phyloP scores from a whole-genome alignment of 306 rosid species.

The Trifolium fragiferum region DNA sequence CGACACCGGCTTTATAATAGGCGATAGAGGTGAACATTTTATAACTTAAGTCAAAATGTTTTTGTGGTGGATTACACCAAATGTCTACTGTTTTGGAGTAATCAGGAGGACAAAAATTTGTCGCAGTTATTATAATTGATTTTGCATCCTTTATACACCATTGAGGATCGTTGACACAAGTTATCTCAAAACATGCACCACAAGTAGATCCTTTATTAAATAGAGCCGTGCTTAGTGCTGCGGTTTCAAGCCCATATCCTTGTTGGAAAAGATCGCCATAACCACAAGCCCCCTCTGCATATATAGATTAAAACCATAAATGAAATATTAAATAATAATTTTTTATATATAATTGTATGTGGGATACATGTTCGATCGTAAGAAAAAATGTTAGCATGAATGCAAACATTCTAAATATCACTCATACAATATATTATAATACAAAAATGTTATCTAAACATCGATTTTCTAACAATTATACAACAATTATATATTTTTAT shows the following conservation, averaged over 20 bases:
- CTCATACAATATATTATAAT: too few relatives aligned
- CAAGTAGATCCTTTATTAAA: conserved; percentile 59
- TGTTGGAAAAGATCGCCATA: conserved; percentile 66
- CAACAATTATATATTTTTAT: too few relatives aligned
- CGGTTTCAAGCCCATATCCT: conserved; percentile 71
- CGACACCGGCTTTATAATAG: conserved; percentile 51
- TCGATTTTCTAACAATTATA: too few relatives aligned
- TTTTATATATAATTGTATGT: too few relatives aligned
- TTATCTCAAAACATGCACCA: conserved; percentile 69
- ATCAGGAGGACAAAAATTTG: conserved; percentile 75
- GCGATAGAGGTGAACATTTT: conserved; percentile 67
- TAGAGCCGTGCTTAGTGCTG: conserved; percentile 68
- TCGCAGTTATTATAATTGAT: conserved; percentile 57
- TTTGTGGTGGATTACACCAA: conserved; percentile 81
- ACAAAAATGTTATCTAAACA: too few relatives aligned
- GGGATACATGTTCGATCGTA: too few relatives aligned
- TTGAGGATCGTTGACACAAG: conserved; percentile 50
- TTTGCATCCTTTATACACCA: conserved; percentile 56
- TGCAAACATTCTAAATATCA: background rate
- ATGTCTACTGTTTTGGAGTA: conserved; percentile 5
- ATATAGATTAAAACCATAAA: background rate
- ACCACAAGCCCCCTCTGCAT: conserved; percentile 79
- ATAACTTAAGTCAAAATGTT: conserved; percentile 69
- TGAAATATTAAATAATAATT: too few relatives aligned
- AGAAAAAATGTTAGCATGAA: too few relatives aligned